phyloP scores from a whole-genome alignment of 495 filamentous ascomycete genomes.

The Neurospora sp. region DNA sequence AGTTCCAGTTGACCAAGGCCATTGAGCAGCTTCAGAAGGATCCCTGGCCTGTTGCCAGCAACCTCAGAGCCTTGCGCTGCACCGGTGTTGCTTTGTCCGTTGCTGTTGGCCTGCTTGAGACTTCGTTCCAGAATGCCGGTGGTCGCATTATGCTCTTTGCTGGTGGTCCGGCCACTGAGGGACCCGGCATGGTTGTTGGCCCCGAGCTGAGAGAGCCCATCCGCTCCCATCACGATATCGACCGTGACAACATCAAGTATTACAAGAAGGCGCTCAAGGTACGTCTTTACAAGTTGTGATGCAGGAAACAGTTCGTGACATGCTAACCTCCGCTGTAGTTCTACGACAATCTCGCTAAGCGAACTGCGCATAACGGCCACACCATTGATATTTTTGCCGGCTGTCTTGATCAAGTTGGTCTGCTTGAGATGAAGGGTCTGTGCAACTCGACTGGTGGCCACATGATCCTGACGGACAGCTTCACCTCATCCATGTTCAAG shows the following conservation, averaged over 20 bases:
- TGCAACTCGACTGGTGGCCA: slow-evolving; percentile 94
- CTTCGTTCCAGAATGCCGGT: slow-evolving; percentile 89
- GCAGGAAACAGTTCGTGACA: background rate
- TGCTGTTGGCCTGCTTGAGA: slow-evolving; percentile 84
- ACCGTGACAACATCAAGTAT: slow-evolving; percentile 97
- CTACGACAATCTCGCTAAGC: slow-evolving; percentile 94
- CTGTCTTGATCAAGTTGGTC: slow-evolving; percentile 94
- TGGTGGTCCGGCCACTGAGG: slow-evolving; percentile 91
- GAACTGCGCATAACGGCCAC: slow-evolving; percentile 92
- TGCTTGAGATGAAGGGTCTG: slow-evolving; percentile 98
- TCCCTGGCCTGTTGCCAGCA: slow-evolving; percentile 94
- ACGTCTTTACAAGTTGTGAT: slow-evolving; percentile 5
- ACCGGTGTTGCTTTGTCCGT: slow-evolving; percentile 95
- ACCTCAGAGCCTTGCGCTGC: slow-evolving; percentile 84
- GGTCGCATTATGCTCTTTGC: slow-evolving; percentile 96
- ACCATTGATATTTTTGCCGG: slow-evolving; percentile 97
- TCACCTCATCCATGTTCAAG: slow-evolving; percentile 99
- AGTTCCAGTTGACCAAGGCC: slow-evolving; percentile 96
- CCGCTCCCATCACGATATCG: slow-evolving; percentile 97
- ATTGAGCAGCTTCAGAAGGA: slow-evolving; percentile 96
- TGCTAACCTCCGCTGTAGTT: slow-evolving; percentile 51
- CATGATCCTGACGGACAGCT: slow-evolving; percentile 97
- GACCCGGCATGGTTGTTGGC: slow-evolving; percentile 92
- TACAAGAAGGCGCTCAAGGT: slow-evolving; percentile 99
- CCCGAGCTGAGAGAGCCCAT: slow-evolving; percentile 97